Percentiles rank a stretch among this genome's conserved stretches.
phyloP scores from a whole-genome alignment of 495 filamentous ascomycete genomes.

The Choiromyces venosus region DNA sequence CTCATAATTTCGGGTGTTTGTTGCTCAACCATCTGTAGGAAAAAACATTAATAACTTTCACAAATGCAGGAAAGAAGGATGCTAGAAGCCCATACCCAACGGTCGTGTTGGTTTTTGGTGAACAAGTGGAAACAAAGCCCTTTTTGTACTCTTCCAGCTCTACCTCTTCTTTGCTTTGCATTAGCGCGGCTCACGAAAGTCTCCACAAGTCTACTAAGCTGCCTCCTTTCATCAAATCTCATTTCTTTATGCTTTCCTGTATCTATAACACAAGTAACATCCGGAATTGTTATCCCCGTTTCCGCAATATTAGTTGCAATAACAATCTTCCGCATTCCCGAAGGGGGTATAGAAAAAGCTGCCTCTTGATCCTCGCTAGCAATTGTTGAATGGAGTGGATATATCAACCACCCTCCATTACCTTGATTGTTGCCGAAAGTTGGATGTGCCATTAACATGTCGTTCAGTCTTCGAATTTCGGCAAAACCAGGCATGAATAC shows the following conservation, averaged over 20 bases:
- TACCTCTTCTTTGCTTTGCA: constrained; percentile 85
- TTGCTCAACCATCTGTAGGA: constrained; percentile 65
- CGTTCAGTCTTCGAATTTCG: constrained; percentile 82
- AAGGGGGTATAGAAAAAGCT: constrained; percentile 78
- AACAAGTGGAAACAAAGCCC: constrained; percentile 95
- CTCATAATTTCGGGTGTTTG: constrained; percentile 95
- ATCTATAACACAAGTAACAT: constrained; percentile 92
- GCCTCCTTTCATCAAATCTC: constrained; percentile 85
- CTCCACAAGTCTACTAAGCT: constrained; percentile 82
- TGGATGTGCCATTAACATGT: constrained; percentile 66
- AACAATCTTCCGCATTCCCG: constrained; percentile 80
- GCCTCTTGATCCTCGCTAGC: constrained; percentile 93
- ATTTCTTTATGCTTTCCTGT: constrained; percentile 95
- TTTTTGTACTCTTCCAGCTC: constrained; percentile 92
- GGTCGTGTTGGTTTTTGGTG: constrained; percentile 78
- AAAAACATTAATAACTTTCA: constrained; percentile 6
- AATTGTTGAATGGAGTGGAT: constrained; percentile 87
- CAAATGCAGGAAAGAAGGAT: neutral
- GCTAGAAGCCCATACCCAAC: constrained; percentile 43
- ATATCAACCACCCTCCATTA: constrained; percentile 62
- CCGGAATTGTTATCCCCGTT: constrained; percentile 94
- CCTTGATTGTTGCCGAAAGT: constrained; percentile 51
- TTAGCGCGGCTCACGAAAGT: constrained; percentile 91
- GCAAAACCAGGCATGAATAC: constrained; percentile 93
- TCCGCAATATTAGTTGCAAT: constrained; percentile 96